These are phyloP conservation scores for Tylopilus orsonianus DNA, from an alignment of 1,284 basidiomycete genomes.

Conservation along the genomic window DNA sequence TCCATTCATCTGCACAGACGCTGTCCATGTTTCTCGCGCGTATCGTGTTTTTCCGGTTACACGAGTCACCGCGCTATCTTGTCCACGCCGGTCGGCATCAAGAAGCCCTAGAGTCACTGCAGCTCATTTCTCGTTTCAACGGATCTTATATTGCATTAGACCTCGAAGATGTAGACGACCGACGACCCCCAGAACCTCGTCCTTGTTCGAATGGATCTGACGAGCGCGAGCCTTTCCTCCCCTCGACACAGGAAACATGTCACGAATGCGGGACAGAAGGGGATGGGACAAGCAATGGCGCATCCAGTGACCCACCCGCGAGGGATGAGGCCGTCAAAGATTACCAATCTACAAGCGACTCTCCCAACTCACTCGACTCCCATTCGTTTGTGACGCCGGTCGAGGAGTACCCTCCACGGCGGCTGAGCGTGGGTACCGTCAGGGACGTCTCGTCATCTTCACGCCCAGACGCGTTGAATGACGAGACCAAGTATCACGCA, in stretches of 20 bases:
- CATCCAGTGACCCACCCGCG: slow-evolving; percentile 3
- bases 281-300: slow-evolving; percentile 13
- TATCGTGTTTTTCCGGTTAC: slow-evolving; percentile 85
- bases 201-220: slow-evolving; percentile 18
- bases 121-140: slow-evolving; percentile 84
- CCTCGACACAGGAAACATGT: slow-evolving; percentile 19
- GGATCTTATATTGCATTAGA: slow-evolving; percentile 66
- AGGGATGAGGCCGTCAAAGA: slow-evolving; percentile 30
- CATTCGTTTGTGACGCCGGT: slow-evolving; percentile 38
- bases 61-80: slow-evolving; percentile 92
- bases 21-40: slow-evolving; percentile 83
- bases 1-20: slow-evolving; percentile 53
- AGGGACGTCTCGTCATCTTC: slow-evolving; percentile 14
- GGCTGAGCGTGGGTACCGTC: slow-evolving; percentile 10
- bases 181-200: slow-evolving; percentile 22
- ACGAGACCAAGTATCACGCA: slow-evolving; percentile 19
- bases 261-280: slow-evolving; percentile 6
- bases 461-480: not conserved
- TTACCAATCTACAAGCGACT: slow-evolving; percentile 43
- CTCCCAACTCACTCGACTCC: slow-evolving; percentile 38
- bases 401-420: slow-evolving; percentile 29
- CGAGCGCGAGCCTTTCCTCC: slow-evolving; percentile 33
- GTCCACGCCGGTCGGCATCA: slow-evolving; percentile 79
- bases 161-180: slow-evolving; percentile 71
- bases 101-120: slow-evolving; percentile 81